A percentile compares a stretch with the other conserved stretches of the same genome.
Evolutionary conservation across 371 early-diverging fungal genomes (phyloP).

Genomic region (Furculomyces boomerangus): DNA sequence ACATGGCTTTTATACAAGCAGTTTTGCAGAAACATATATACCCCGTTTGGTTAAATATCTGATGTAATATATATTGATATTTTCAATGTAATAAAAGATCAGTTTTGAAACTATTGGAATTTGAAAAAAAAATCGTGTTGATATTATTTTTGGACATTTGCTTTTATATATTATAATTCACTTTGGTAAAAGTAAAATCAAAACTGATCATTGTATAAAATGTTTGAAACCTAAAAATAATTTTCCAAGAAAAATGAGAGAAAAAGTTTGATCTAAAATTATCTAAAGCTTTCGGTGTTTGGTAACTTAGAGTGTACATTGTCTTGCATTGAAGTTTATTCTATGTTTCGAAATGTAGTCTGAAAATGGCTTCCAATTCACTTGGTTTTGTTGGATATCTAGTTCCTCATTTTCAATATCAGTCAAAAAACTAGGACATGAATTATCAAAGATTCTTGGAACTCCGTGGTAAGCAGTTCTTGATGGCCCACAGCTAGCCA

Average conservation of each 20-base stretch:
- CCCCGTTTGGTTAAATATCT: slow-evolving; percentile 6
- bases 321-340: slow-evolving; percentile 22
- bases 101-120: too few relatives aligned
- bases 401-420: background rate
- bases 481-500: slow-evolving; percentile 60
- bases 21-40: slow-evolving; percentile 57
- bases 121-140: too few relatives aligned
- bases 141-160: too few relatives aligned
- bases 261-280: too few relatives aligned
- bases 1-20: slow-evolving; percentile 47
- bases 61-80: background rate
- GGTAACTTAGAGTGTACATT: slow-evolving; percentile 6
- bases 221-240: too few relatives aligned
- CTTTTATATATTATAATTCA: too few relatives aligned
- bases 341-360: slow-evolving; percentile 11
- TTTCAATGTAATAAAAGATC: too few relatives aligned
- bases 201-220: too few relatives aligned
- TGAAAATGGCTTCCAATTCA: slow-evolving; percentile 5
- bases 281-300: too few relatives aligned
- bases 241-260: too few relatives aligned
- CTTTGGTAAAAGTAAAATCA: too few relatives aligned
- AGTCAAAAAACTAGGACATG: slow-evolving; percentile 10
- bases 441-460: slow-evolving; percentile 14
- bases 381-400: background rate
- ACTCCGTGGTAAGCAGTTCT: slow-evolving; percentile 58